Evolutionary conservation across 345 rosid species (phyloP), one percentile per base, ranked within the genome.

Genomic region (Gossypium bickii): DNA sequence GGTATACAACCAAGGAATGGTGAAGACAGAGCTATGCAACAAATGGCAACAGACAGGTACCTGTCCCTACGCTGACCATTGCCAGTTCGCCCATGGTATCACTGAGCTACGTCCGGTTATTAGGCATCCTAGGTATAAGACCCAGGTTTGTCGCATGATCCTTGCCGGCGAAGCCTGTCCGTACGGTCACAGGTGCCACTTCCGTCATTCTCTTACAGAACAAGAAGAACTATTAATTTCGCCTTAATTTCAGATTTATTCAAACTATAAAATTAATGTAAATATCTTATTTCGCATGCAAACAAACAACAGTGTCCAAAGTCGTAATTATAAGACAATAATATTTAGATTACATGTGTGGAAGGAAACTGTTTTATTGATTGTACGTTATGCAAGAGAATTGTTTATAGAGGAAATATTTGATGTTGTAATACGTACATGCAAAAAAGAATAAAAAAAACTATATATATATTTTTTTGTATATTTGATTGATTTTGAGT

Each of bases 21-120:
- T 70, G 74, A 93, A 91, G 87, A 95, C 98, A 45, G 98, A 95
- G 85, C 86, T 95, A 0, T 93, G 98, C 87, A 90, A 95, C 88
- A 95, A 93, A 71, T 95, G 99, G 99, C 92, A 95, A 81, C 90
- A 91, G 86, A 93, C 89, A 0, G 94, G 97, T n/a, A 63, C 83
- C n/a, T 93, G 98, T 67, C 91, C 92, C 10, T 91, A 93, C 68
- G 89, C 87, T 5, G 85, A 86, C 27, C 82, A 85, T 74, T 95
- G 97, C 78, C 97, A 89, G 71, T 95, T 93, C 52, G 99, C 99
- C 29, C 99, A 93, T 55, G 98, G 98, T 3, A 81, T 95, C 57
- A 74, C 82, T 8, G 94, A 95, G 87, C 90, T 95, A 22, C 96
- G 96, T 70, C 94, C 98, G 0, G 93, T 91, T 6, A 89, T 93